These are phyloP conservation scores for Medicago truncatula DNA, from an alignment of 306 rosid genomes.

Conservation along the genomic window MtrunA17r5.0-ANR NC_053045.1:61907001-61907500, in stretches of 20 bases:
- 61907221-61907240: conserved; percentile 23
- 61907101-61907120: conserved; percentile 89
- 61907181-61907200: conserved; percentile 22
- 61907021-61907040: conserved; percentile 36
- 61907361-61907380: not conserved
- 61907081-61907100: conserved; percentile 77
- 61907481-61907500: not conserved
- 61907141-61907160: conserved; percentile 80
- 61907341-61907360: not conserved
- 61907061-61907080: not conserved
- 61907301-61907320: not conserved
- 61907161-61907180: conserved; percentile 74
- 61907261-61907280: conserved; percentile 11
- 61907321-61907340: not conserved
- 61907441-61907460: not conserved
- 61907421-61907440: not conserved
- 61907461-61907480: not conserved
- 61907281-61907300: not conserved
- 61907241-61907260: conserved; percentile 4
- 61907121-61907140: conserved; percentile 82
- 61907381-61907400: not conserved
- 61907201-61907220: conserved; percentile 14
- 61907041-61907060: conserved; percentile 32
- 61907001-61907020: conserved; percentile 23
- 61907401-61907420: not conserved